Percentiles rank a stretch among this genome's conserved stretches.
Evolutionary conservation across 495 filamentous ascomycete species (phyloP).

Genomic region (Xylaria sp.): DNA sequence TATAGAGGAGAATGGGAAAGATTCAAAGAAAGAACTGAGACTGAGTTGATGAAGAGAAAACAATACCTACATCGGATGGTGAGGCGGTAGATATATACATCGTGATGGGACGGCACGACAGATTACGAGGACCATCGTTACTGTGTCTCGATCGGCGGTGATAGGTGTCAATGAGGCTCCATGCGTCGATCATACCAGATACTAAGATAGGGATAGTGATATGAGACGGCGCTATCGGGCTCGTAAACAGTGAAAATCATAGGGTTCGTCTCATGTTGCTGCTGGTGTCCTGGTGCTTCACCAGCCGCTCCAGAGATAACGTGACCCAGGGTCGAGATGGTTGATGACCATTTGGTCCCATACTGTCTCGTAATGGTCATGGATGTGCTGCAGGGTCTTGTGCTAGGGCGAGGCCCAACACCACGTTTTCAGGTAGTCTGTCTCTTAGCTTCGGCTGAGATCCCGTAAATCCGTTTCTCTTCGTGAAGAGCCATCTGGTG

Average conservation of each 20-base stretch:
- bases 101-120: slow-evolving; percentile 7
- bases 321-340: background rate
- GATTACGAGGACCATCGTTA: slow-evolving; percentile 18
- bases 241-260: slow-evolving; percentile 26
- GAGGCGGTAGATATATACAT: slow-evolving; percentile 21
- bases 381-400: slow-evolving; percentile 21
- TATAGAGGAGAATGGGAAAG: slow-evolving; percentile 35
- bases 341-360: background rate
- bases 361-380: slow-evolving; percentile 17
- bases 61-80: background rate
- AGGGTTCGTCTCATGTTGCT: slow-evolving; percentile 32
- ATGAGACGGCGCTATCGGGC: slow-evolving; percentile 32
- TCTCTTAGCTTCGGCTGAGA: background rate
- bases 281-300: slow-evolving; percentile 11
- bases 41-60: slow-evolving; percentile 18
- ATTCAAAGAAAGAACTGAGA: slow-evolving; percentile 40
- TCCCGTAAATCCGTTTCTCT: slow-evolving; percentile 23
- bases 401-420: background rate
- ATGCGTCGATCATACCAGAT: slow-evolving; percentile 41
- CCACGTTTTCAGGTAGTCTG: background rate
- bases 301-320: background rate
- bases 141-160: slow-evolving; percentile 17
- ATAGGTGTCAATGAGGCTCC: slow-evolving; percentile 35
- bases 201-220: slow-evolving; percentile 33
- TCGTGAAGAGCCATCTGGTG: background rate